A percentile compares a stretch with the other conserved stretches of the same genome.
phyloP scores from a whole-genome alignment of 73 alveolate species.

The Tetrahymena borealis region DNA sequence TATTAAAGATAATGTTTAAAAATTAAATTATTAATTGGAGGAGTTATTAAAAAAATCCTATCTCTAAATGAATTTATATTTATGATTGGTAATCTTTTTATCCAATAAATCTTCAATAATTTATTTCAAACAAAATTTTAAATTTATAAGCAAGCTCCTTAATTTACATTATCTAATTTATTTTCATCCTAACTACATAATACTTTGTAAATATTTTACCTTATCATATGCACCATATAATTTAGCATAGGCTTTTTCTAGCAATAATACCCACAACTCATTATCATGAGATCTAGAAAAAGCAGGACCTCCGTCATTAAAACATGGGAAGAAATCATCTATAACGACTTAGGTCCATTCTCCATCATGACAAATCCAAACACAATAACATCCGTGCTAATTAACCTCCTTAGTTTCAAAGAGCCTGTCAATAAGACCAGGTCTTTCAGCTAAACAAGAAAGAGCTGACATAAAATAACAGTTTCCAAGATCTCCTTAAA shows the following conservation, averaged over 20 bases:
- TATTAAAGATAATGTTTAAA: background rate
- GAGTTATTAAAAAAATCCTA: too few relatives aligned
- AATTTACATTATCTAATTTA: background rate
- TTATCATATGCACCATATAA: conserved; percentile 70
- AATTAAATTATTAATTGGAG: too few relatives aligned
- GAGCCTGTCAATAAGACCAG: conserved; percentile 51
- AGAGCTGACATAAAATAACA: conserved; percentile 78
- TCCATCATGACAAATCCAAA: conserved; percentile 75
- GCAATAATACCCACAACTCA: conserved; percentile 76
- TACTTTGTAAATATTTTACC: background rate
- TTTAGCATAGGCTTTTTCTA: conserved; percentile 92
- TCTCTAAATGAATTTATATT: too few relatives aligned
- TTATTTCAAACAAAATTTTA: background rate
- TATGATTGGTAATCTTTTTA: too few relatives aligned
- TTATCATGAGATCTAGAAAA: conserved; percentile 66
- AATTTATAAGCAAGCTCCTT: background rate
- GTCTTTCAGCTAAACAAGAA: conserved; percentile 70
- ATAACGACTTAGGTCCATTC: conserved; percentile 77
- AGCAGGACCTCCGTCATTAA: conserved; percentile 75
- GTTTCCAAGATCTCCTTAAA: conserved; percentile 76
- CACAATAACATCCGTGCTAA: conserved; percentile 50
- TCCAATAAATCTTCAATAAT: too few relatives aligned
- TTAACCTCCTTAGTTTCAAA: conserved; percentile 45
- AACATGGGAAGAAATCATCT: conserved; percentile 86
- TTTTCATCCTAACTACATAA: background rate